Conservation (phyloP, 2,329 filamentous ascomycete genomes). For the Didymella glomerata region DNA sequence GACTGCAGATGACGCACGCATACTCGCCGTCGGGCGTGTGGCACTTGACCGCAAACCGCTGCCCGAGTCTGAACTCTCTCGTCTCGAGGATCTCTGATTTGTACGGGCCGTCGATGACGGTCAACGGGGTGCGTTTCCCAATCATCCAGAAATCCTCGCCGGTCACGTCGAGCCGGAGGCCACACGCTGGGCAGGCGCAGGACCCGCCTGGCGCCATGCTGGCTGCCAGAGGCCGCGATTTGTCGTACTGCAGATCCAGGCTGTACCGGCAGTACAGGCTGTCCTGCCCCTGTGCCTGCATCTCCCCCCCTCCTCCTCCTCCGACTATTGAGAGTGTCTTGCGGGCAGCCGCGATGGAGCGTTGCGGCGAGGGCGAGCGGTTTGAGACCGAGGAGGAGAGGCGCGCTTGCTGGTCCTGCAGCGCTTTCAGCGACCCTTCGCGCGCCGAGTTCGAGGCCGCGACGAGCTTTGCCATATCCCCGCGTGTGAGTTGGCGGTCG, state of each 20-base stretch:
- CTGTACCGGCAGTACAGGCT: conserved; percentile 49
- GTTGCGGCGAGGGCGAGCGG: conserved; percentile 30
- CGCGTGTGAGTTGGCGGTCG: conserved; percentile 50
- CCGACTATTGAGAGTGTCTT: conserved; percentile 16
- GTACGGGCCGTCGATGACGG: conserved; percentile 38
- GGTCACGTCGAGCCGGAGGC: conserved; percentile 37
- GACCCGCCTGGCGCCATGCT: conserved; percentile 45
- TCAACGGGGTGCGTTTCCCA: conserved; percentile 44
- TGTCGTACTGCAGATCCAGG: conserved; percentile 44
- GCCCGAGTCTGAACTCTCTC: conserved; percentile 48
- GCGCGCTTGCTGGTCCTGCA: conserved; percentile 49
- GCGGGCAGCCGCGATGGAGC: conserved; percentile 32
- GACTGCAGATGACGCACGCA: conserved; percentile 49
- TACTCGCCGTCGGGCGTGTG: conserved; percentile 49
- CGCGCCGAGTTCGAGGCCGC: conserved; percentile 53
- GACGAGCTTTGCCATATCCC: conserved; percentile 52
- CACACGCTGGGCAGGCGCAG: conserved; percentile 45
- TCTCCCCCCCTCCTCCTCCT: too few relatives aligned
- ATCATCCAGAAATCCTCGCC: conserved; percentile 52
- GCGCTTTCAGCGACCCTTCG: conserved; percentile 52
- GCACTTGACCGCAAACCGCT: conserved; percentile 51
- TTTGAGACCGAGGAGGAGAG: conserved; percentile 28
- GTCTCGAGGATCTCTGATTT: conserved; percentile 47
- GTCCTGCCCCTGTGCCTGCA: conserved; percentile 15
- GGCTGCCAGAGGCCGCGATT: conserved; percentile 41